phyloP scores from a whole-genome alignment of 2,329 filamentous ascomycete genomes.

The Botrytis hyacinthi region DNA sequence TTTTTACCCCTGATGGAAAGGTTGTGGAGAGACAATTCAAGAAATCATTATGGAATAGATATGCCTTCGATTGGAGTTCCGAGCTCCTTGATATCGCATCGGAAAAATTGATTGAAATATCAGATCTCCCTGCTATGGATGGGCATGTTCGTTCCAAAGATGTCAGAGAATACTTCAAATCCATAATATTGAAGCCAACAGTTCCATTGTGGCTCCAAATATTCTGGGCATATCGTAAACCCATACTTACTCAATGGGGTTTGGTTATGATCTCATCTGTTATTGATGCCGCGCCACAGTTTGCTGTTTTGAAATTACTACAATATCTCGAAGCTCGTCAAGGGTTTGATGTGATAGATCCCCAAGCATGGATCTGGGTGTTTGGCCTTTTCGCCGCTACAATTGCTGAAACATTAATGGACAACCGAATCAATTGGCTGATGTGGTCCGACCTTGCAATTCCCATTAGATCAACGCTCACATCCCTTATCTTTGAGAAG shows the following conservation, averaged over 20 bases:
- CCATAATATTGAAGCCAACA: slow-evolving; percentile 42
- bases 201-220: slow-evolving; percentile 55
- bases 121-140: slow-evolving; percentile 60
- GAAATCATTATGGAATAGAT: slow-evolving; percentile 56
- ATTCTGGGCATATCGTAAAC: slow-evolving; percentile 34
- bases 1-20: slow-evolving; percentile 54
- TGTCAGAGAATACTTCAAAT: slow-evolving; percentile 50
- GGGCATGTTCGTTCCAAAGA: slow-evolving; percentile 51
- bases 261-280: slow-evolving; percentile 23
- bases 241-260: slow-evolving; percentile 45
- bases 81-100: slow-evolving; percentile 53
- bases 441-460: slow-evolving; percentile 27
- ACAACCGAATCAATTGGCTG: slow-evolving; percentile 29
- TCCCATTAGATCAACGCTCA: slow-evolving; percentile 66
- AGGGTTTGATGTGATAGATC: slow-evolving; percentile 24
- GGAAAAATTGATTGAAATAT: slow-evolving; percentile 58
- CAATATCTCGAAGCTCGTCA: slow-evolving; percentile 28
- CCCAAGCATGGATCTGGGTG: slow-evolving; percentile 29
- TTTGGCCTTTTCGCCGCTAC: slow-evolving; percentile 24
- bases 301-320: slow-evolving; percentile 28
- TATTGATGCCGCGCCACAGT: slow-evolving; percentile 30
- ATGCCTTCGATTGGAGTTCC: slow-evolving; percentile 63
- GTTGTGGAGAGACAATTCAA: slow-evolving; percentile 64
- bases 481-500: slow-evolving; percentile 71
- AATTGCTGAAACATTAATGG: slow-evolving; percentile 23